Evolutionary conservation across 805 yeast species (phyloP), one percentile per base, ranked within the genome.

Genomic region (Candida dajiaensis): DNA sequence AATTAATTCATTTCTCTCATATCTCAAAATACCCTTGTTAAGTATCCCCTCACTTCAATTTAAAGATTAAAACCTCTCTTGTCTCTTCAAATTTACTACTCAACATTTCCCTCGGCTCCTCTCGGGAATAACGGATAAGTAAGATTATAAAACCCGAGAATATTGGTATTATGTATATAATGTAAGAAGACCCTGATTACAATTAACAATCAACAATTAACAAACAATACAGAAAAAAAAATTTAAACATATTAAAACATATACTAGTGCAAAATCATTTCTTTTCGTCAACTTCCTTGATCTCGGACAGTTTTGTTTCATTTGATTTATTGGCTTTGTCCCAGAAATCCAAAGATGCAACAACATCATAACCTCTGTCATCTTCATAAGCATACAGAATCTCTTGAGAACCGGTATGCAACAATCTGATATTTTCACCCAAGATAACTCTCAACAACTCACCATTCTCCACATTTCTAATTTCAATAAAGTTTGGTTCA

Each of bases 311-410:
- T 21, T 47, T 41, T 1, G 23, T 39, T 43, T 54, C 55, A n/a
- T 47, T 52, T 12, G 25, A 39, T 21, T 47, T 60, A 8, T 52
- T 57, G 1, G 62, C 63, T 48, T 62, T 70, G 40, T 71, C 82
- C 90, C 96, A 89, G 67, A 92, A 92, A 66, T 90, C 97, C 49
- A 92, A 72, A 33, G 94, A 83, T 2, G 95, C 95, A 53, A 94
- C 94, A 39, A 89, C 90, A 61, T 94, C 98, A 54, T 79, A 83
- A 3, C 98, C 98, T 49, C 78, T 78, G 50, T 87, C 96, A 58
- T 85, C 87, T 62, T 89, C 97, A 60, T 89, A 88, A 0, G 89
- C 97, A 64, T 90, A 92, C 61, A 92, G 67, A 22, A 95, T 92
- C 67, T 92, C 98, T 63, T 90, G 96, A 26, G 95, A 89, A 47